Conservation (phyloP, 2,329 filamentous ascomycete genomes). For the Microcyclosporella mali region DNA sequence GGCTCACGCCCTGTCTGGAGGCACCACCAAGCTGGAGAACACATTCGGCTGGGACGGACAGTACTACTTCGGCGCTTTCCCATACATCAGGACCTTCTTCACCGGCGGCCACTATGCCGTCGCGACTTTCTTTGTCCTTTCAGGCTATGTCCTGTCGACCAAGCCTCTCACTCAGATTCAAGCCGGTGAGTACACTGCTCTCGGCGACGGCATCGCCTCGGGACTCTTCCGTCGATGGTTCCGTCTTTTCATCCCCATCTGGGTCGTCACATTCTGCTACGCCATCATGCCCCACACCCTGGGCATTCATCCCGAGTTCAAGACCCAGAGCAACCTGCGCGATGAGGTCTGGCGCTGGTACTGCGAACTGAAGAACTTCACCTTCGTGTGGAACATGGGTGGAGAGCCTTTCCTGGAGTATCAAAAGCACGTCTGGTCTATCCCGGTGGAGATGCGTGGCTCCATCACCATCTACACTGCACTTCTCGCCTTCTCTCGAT, state of each 20-base stretch:
- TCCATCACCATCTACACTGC: slow-evolving; percentile 58
- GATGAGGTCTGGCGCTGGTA: slow-evolving; percentile 50
- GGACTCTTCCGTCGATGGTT: slow-evolving; percentile 48
- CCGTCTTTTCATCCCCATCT: slow-evolving; percentile 47
- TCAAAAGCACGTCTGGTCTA: slow-evolving; percentile 58
- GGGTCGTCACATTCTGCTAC: slow-evolving; percentile 50
- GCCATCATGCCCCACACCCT: slow-evolving; percentile 51
- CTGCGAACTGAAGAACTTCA: slow-evolving; percentile 61
- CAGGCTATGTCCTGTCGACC: slow-evolving; percentile 47
- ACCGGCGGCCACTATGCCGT: slow-evolving; percentile 57
- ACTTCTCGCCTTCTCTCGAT: slow-evolving; percentile 52
- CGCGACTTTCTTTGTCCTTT: slow-evolving; percentile 47
- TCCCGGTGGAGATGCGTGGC: slow-evolving; percentile 58
- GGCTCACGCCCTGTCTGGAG: slow-evolving; percentile 40
- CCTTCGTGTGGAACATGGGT: slow-evolving; percentile 57
- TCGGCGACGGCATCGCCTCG: slow-evolving; percentile 42
- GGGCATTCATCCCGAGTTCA: slow-evolving; percentile 27
- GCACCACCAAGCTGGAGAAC: slow-evolving; percentile 17
- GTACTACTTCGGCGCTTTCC: slow-evolving; percentile 49
- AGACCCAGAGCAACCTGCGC: slow-evolving; percentile 36
- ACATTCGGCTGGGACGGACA: slow-evolving; percentile 10
- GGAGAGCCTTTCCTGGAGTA: slow-evolving; percentile 53
- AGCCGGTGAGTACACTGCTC: slow-evolving; percentile 14
- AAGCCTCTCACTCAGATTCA: slow-evolving; percentile 40
- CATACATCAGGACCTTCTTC: slow-evolving; percentile 55